These are phyloP conservation scores for Ophiocordyceps camponoti-leonardi DNA, from an alignment of 2,329 filamentous ascomycete species.

Conservation along the genomic window DNA sequence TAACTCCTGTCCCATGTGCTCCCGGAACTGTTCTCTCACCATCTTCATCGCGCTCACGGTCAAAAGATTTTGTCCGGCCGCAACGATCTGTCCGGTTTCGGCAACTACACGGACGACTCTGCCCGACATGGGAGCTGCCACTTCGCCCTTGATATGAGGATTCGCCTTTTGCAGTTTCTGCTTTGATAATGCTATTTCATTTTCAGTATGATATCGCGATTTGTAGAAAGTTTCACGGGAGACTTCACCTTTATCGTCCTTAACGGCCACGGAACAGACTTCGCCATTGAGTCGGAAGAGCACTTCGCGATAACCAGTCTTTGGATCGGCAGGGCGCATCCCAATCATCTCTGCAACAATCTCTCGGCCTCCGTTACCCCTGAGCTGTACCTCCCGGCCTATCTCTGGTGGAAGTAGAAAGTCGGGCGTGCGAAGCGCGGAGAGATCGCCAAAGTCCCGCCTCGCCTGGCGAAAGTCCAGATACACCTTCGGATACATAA, in stretches of 20 bases:
- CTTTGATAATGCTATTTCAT: background rate
- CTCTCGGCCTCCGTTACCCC: background rate
- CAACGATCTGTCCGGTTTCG: background rate
- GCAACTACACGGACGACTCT: background rate
- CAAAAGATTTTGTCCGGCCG: background rate
- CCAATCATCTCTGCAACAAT: background rate
- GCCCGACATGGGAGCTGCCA: background rate
- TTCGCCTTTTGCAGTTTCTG: background rate
- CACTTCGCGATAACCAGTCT: background rate
- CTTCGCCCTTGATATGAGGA: background rate
- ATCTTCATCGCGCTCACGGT: constrained; percentile 1
- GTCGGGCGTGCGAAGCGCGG: background rate
- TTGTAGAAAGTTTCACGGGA: too few species aligned
- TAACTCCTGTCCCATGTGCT: background rate
- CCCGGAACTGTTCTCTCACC: background rate
- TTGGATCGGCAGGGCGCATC: background rate
- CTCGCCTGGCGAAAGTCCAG: background rate
- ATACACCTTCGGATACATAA: background rate
- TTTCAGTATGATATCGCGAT: background rate
- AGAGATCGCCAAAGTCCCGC: background rate
- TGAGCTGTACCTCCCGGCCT: background rate
- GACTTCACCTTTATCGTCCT: background rate
- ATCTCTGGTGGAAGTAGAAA: background rate
- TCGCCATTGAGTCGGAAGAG: background rate
- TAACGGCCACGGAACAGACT: background rate